Conservation (phyloP, 768 basidiomycete genomes). For the Boletus eberwhitei region DNA sequence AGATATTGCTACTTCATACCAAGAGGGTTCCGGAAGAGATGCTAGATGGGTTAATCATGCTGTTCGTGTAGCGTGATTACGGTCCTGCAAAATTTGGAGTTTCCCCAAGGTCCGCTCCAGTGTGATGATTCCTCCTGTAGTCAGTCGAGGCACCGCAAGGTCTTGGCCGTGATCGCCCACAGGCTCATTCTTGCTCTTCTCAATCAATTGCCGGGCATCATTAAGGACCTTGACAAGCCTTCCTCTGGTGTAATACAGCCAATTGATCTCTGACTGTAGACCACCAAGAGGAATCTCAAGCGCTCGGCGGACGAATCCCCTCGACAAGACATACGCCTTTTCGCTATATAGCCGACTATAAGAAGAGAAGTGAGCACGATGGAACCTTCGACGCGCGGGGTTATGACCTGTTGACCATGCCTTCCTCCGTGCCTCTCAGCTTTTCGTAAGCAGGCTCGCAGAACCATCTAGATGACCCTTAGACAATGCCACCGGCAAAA, state of each 20-base stretch:
- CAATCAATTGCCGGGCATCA: constrained; percentile 60
- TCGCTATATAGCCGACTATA: constrained; percentile 88
- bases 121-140: constrained; percentile 74
- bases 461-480: constrained; percentile 57
- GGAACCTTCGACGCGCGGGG: neutral
- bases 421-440: constrained; percentile 85
- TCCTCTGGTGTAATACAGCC: constrained; percentile 65
- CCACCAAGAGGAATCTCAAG: constrained; percentile 74
- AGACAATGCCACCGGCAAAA: constrained; percentile 1
- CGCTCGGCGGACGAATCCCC: constrained; percentile 87
- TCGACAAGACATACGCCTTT: constrained; percentile 87
- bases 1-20: constrained; percentile 25
- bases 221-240: constrained; percentile 66
- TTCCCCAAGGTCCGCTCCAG: constrained; percentile 72
- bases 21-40: constrained; percentile 14
- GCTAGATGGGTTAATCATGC: constrained; percentile 14
- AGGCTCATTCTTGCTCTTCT: constrained; percentile 53
- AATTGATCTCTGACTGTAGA: constrained; percentile 67
- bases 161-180: constrained; percentile 33
- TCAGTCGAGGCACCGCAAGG: constrained; percentile 69
- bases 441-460: constrained; percentile 95
- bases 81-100: constrained; percentile 46
- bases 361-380: neutral
- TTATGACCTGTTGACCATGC: constrained; percentile 74
- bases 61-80: constrained; percentile 10